Conservation (phyloP, 805 yeast genomes). For the Wickerhamomyces mucosus region DNA sequence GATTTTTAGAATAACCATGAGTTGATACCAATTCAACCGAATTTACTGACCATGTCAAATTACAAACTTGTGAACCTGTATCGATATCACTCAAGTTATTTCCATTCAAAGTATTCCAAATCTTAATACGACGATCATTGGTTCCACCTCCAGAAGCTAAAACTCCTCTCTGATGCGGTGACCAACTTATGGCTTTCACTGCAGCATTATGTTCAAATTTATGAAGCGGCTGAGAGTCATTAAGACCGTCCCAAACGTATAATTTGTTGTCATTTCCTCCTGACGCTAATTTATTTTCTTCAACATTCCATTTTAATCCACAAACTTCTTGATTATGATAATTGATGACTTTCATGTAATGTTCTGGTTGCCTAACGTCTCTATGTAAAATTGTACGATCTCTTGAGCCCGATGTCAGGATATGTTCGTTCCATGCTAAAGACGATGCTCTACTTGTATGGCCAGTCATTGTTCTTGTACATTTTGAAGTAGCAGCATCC, state of each 20-base stretch:
- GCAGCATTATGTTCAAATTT: slow-evolving; percentile 90
- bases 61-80: slow-evolving; percentile 95
- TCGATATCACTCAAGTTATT: slow-evolving; percentile 68
- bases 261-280: slow-evolving; percentile 93
- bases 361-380: slow-evolving; percentile 84
- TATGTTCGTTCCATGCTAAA: slow-evolving; percentile 89
- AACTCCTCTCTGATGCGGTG: slow-evolving; percentile 92
- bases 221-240: slow-evolving; percentile 51
- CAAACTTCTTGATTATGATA: slow-evolving; percentile 91
- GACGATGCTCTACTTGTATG: slow-evolving; percentile 81
- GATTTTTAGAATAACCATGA: slow-evolving; percentile 89
- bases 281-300: slow-evolving; percentile 84
- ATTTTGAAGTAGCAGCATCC: slow-evolving; percentile 78
- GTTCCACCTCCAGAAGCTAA: slow-evolving; percentile 97
- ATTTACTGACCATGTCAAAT: slow-evolving; percentile 85
- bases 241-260: slow-evolving; percentile 75
- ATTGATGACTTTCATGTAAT: slow-evolving; percentile 61
- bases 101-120: slow-evolving; percentile 88
- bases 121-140: slow-evolving; percentile 79
- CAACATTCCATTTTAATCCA: slow-evolving; percentile 89
- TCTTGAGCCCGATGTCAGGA: slow-evolving; percentile 78
- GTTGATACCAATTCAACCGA: slow-evolving; percentile 90
- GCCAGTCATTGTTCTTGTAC: slow-evolving; percentile 88
- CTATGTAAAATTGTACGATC: slow-evolving; percentile 81
- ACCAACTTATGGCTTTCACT: slow-evolving; percentile 95